Percentiles rank a stretch among this genome's conserved stretches.
Conservation (phyloP, 768 basidiomycete species). For the Basidioascus undulatus region DNA sequence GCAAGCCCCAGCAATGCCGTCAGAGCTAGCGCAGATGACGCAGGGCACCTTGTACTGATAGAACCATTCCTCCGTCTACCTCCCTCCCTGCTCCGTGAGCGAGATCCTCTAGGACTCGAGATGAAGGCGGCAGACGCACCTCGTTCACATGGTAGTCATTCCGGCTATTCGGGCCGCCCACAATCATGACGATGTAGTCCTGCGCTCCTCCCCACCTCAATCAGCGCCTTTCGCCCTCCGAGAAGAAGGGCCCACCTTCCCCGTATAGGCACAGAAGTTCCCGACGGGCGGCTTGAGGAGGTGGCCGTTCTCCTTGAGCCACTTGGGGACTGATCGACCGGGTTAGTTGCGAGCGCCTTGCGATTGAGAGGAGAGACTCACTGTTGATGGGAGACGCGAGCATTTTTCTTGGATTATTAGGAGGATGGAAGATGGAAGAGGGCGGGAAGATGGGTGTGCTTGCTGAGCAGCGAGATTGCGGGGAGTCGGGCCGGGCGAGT, state of each 20-base stretch:
- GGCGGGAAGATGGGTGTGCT: too few relatives aligned
- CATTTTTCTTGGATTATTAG: too few relatives aligned
- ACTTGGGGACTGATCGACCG: too few relatives aligned
- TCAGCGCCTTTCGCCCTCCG: not conserved
- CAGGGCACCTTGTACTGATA: constrained; percentile 96
- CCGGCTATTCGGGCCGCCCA: constrained; percentile 84
- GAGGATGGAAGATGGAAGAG: too few relatives aligned
- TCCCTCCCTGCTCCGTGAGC: not conserved
- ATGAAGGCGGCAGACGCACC: constrained; percentile 1
- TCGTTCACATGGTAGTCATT: constrained; percentile 84
- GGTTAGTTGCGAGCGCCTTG: too few relatives aligned
- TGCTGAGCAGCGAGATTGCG: too few relatives aligned
- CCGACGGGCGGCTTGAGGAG: constrained; percentile 76
- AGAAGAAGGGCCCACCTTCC: not conserved
- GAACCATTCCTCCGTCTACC: constrained; percentile 59
- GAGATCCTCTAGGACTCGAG: not conserved
- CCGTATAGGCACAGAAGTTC: constrained; percentile 56
- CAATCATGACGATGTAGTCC: constrained; percentile 86
- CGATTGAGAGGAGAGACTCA: too few relatives aligned
- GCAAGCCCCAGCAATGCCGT: too few relatives aligned
- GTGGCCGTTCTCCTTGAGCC: constrained; percentile 61
- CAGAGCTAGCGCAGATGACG: too few relatives aligned
- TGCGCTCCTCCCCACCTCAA: constrained; percentile 11
- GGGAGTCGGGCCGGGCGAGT: too few relatives aligned
- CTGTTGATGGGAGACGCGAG: too few relatives aligned